A percentile compares a stretch with the other conserved stretches of the same genome.
Conservation (phyloP, 495 filamentous ascomycete species). For the Annulohypoxylon maeteangense region DNA sequence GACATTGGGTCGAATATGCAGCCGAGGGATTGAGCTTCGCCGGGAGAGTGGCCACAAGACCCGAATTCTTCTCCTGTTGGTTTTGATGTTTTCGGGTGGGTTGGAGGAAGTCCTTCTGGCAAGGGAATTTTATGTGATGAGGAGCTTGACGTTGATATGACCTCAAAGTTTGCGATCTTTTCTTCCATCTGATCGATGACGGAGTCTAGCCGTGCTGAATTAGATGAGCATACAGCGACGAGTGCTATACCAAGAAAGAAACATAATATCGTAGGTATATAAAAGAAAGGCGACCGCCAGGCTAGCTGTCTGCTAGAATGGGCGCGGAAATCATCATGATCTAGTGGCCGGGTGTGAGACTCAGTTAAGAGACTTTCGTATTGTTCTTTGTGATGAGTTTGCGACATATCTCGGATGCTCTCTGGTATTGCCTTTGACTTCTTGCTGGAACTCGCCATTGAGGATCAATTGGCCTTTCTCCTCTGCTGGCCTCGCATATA, state of each 20-base stretch:
- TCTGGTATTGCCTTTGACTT: not conserved
- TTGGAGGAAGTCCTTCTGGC: not conserved
- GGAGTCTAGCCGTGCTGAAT: conserved; percentile 1
- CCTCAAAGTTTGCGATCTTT: not conserved
- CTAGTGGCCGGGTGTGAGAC: not conserved
- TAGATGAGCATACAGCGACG: not conserved
- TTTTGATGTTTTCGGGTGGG: conserved; percentile 1
- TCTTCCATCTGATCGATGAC: not conserved
- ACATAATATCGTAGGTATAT: not conserved
- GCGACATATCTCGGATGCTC: not conserved
- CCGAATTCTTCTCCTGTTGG: conserved; percentile 21
- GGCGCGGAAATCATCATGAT: not conserved
- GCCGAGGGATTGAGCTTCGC: conserved; percentile 12
- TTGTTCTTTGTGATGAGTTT: conserved; percentile 5
- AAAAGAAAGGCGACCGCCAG: conserved; percentile 1
- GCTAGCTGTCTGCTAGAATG: not conserved
- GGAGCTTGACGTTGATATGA: not conserved
- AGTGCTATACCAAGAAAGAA: conserved; percentile 2
- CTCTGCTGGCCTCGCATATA: not conserved
- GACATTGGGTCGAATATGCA: conserved; percentile 33
- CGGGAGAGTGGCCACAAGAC: conserved; percentile 13
- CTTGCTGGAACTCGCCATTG: conserved; percentile 1
- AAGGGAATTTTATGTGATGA: not conserved
- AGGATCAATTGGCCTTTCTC: not conserved
- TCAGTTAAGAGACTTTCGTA: conserved; percentile 14